phyloP scores from a whole-genome alignment of 176 grass and related monocot genomes.

The Aegilops longissima region DNA sequence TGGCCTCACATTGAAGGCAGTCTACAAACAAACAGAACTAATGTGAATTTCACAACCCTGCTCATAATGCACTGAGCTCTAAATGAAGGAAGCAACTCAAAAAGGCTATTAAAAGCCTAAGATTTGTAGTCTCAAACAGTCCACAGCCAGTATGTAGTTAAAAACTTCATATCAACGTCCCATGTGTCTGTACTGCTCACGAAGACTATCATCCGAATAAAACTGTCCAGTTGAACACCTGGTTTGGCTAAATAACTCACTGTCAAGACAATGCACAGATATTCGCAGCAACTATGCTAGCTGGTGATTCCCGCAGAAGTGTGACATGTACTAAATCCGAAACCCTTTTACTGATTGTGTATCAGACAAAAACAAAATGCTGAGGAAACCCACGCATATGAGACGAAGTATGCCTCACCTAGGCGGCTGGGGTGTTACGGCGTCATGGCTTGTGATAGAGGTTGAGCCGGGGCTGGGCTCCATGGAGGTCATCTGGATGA shows the following conservation, averaged over 20 bases:
- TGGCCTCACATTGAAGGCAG: background rate
- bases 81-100: constrained; percentile 10
- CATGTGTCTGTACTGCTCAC: background rate
- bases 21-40: background rate
- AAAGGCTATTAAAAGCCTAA: constrained; percentile 8
- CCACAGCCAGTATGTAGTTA: background rate
- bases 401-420: constrained; percentile 40
- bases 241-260: background rate
- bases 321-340: background rate
- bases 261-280: constrained; percentile 9
- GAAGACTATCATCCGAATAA: background rate
- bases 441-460: background rate
- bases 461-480: constrained; percentile 48
- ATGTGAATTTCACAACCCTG: background rate
- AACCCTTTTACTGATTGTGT: background rate
- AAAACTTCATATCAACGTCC: background rate
- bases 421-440: constrained; percentile 40
- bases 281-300: constrained; percentile 5
- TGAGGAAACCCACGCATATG: background rate
- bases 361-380: background rate
- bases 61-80: background rate
- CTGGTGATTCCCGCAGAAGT: background rate
- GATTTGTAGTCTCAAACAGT: background rate
- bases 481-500: constrained; percentile 74
- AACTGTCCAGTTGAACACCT: background rate